These are phyloP conservation scores for Geranium rotundifolium DNA, from an alignment of 345 rosid species.

Conservation along the genomic window DNA sequence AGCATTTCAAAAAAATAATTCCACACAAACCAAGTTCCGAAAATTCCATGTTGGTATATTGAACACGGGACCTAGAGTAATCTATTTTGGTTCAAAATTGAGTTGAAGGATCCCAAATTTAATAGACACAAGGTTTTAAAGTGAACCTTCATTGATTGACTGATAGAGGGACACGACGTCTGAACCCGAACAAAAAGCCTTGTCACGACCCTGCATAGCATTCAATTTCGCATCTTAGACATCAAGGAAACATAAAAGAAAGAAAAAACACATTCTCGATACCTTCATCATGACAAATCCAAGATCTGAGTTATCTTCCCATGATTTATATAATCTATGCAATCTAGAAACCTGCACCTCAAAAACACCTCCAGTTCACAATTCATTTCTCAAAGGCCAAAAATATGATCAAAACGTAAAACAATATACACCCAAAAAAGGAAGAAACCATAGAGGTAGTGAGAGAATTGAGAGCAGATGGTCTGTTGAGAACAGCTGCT, in stretches of 20 bases:
- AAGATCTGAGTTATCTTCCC: conserved; percentile 90
- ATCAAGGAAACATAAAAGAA: background rate
- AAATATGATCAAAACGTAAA: background rate
- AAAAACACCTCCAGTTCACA: no score
- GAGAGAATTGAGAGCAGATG: conserved; percentile 70
- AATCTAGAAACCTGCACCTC: conserved; percentile 48
- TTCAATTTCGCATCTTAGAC: no score
- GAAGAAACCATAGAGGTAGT: conserved; percentile 49
- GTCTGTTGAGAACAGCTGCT: conserved; percentile 68
- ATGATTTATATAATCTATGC: conserved; percentile 68
- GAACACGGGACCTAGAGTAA: no score
- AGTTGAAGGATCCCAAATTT: background rate
- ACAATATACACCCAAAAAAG: background rate
- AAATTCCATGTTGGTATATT: no score
- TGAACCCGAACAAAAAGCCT: conserved; percentile 75
- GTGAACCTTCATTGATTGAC: conserved; percentile 49
- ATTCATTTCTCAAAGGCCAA: background rate
- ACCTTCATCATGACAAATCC: conserved; percentile 87
- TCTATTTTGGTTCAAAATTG: no score
- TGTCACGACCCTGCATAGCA: conserved; percentile 65
- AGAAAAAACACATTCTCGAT: background rate
- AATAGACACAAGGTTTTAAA: conserved; percentile 1
- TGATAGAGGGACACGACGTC: conserved; percentile 57
- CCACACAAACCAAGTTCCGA: no score
- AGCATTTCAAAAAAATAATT: no score